Evolutionary conservation across 495 filamentous ascomycete genomes (phyloP).

Genomic region (Aspergillus avenaceus): DNA sequence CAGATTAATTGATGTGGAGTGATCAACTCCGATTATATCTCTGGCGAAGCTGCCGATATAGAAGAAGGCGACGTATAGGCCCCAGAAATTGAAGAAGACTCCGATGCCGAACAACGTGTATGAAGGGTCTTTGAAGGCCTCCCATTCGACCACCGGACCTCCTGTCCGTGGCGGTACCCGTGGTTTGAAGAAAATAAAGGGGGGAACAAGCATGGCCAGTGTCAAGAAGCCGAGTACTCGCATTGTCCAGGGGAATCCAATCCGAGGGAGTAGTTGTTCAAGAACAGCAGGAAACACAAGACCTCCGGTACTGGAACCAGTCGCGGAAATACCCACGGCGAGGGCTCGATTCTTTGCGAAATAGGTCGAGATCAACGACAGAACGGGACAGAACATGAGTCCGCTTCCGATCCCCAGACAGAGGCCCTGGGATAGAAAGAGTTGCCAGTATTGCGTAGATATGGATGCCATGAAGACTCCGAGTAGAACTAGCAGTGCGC

Average conservation of each 20-base stretch:
- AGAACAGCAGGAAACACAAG: constrained; percentile 65
- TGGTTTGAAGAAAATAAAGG: constrained; percentile 42
- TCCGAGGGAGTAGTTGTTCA: constrained; percentile 50
- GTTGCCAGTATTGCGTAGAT: constrained; percentile 53
- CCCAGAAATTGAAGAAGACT: constrained; percentile 53
- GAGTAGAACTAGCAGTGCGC: constrained; percentile 49
- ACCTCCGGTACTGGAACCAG: constrained; percentile 63
- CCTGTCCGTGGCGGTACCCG: constrained; percentile 52
- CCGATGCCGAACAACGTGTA: constrained; percentile 58
- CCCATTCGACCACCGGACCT: constrained; percentile 56
- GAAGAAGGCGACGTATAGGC: constrained; percentile 63
- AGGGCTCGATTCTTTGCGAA: constrained; percentile 57
- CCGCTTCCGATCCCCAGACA: constrained; percentile 63
- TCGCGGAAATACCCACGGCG: constrained; percentile 57
- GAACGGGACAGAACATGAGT: constrained; percentile 56
- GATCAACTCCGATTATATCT: constrained; percentile 30
- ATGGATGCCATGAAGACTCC: constrained; percentile 63
- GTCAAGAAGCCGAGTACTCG: constrained; percentile 64
- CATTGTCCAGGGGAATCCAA: constrained; percentile 71
- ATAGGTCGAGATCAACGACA: constrained; percentile 61
- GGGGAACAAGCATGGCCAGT: constrained; percentile 42
- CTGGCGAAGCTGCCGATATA: constrained; percentile 50
- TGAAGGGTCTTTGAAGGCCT: constrained; percentile 53
- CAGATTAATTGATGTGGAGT: constrained; percentile 47
- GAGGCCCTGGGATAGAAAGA: constrained; percentile 70